phyloP scores from a whole-genome alignment of 208 protist species.

The Leishmania martiniquensis region DNA sequence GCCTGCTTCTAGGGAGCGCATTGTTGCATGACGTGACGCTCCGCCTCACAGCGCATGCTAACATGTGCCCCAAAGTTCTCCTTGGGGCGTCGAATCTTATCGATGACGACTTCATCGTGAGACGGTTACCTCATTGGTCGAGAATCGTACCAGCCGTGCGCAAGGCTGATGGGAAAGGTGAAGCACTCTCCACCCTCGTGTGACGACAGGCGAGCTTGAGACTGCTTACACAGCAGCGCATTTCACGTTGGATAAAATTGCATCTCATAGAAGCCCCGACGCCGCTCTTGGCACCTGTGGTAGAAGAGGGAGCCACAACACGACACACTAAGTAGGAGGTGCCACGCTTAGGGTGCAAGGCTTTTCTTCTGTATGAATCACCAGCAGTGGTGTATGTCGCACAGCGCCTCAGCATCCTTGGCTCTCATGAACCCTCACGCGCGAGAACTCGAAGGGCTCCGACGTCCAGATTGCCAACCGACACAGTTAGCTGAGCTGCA shows the following conservation, averaged over 20 bases:
- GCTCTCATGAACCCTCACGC: background rate
- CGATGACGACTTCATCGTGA: slow-evolving; percentile 38
- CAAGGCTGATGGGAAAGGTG: background rate
- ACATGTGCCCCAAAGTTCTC: background rate
- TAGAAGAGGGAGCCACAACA: background rate
- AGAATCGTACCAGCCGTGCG: background rate
- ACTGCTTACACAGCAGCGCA: background rate
- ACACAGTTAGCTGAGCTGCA: background rate
- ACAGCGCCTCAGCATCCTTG: background rate
- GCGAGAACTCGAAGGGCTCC: no score
- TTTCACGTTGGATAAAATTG: background rate
- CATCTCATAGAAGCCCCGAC: background rate
- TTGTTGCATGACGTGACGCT: slow-evolving; percentile 31
- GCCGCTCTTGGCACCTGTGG: background rate
- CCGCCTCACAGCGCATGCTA: slow-evolving; percentile 24
- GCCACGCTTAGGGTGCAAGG: background rate
- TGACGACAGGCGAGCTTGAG: background rate
- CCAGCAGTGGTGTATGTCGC: background rate
- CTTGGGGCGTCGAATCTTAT: background rate
- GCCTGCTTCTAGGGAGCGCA: no score
- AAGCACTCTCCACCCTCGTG: background rate
- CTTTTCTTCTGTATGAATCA: background rate
- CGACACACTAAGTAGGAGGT: background rate
- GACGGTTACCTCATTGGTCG: background rate
- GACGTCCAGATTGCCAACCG: no score